A percentile compares a stretch with the other conserved stretches of the same genome.
Evolutionary conservation across 179 eudicot species (phyloP).

Genomic region (Actinidia chinensis): DNA sequence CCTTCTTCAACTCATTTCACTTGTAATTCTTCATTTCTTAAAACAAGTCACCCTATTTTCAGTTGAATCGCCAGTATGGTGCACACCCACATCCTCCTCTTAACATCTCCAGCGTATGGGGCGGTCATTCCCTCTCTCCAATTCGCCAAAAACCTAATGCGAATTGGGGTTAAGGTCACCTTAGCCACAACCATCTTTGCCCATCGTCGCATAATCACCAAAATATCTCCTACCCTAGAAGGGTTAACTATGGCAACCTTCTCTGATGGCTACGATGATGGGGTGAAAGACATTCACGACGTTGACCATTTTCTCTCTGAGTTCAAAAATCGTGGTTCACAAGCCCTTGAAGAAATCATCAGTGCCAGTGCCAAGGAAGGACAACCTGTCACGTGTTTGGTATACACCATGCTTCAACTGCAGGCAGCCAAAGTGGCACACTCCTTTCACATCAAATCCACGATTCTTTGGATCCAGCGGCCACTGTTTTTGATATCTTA

Average conservation of each 20-base stretch:
- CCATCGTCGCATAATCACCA: constrained; percentile 22
- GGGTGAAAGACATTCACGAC: constrained; percentile 3
- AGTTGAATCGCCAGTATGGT: too few relatives aligned
- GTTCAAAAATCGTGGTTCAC: constrained; percentile 29
- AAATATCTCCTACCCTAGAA: not conserved
- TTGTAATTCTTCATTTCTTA: too few relatives aligned
- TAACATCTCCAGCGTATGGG: not conserved
- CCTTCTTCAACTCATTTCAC: too few relatives aligned
- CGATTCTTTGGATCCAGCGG: constrained; percentile 60
- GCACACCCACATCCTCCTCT: too few relatives aligned
- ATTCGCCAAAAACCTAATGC: not conserved
- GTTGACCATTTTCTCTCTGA: not conserved
- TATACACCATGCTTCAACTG: constrained; percentile 40
- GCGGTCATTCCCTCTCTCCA: not conserved
- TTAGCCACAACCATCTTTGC: constrained; percentile 17
- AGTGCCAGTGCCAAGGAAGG: constrained; percentile 21
- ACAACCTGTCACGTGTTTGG: constrained; percentile 28
- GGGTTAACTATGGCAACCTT: constrained; percentile 32
- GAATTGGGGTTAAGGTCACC: constrained; percentile 35
- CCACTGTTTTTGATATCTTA: constrained; percentile 41
- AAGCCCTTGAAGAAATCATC: constrained; percentile 27
- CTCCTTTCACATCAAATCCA: constrained; percentile 31
- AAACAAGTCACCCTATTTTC: too few relatives aligned
- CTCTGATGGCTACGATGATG: constrained; percentile 49
- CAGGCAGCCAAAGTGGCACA: constrained; percentile 57